phyloP scores from a whole-genome alignment of 1,139 yeast species.

The Geotrichum europaeum region DNA sequence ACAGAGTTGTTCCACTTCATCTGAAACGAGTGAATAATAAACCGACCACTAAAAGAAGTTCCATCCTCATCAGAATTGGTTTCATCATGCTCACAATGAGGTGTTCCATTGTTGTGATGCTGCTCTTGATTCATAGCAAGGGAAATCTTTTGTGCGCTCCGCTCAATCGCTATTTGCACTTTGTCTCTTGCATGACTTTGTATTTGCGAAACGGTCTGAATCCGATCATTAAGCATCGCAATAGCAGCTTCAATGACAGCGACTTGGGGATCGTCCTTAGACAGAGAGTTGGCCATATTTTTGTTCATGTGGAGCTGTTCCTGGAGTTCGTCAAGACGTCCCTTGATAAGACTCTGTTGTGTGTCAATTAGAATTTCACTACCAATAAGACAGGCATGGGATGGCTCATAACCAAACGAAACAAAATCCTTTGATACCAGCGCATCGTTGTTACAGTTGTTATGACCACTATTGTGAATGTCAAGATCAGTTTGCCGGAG shows the following conservation, averaged over 20 bases:
- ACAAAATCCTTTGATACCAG: background rate
- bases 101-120: constrained; percentile 5
- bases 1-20: constrained; percentile 72
- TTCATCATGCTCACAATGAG: background rate
- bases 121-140: constrained; percentile 3
- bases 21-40: constrained; percentile 69
- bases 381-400: constrained; percentile 66
- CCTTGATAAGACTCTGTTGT: constrained; percentile 30
- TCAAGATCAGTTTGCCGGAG: constrained; percentile 48
- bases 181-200: constrained; percentile 2
- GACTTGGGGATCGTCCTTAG: constrained; percentile 17
- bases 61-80: constrained; percentile 19
- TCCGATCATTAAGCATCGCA: constrained; percentile 36
- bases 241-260: constrained; percentile 30
- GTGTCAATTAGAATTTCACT: constrained; percentile 31
- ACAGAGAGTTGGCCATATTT: constrained; percentile 34
- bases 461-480: constrained; percentile 28
- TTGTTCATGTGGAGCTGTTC: constrained; percentile 40
- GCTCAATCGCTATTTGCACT: constrained; percentile 12
- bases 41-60: constrained; percentile 61
- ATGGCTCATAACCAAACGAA: constrained; percentile 65
- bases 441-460: background rate
- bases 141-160: constrained; percentile 14
- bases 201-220: constrained; percentile 27
- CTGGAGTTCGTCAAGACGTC: constrained; percentile 39